These are phyloP conservation scores for Hortiboletus flavorubellus DNA, from an alignment of 768 basidiomycete species.

Conservation along the genomic window DNA sequence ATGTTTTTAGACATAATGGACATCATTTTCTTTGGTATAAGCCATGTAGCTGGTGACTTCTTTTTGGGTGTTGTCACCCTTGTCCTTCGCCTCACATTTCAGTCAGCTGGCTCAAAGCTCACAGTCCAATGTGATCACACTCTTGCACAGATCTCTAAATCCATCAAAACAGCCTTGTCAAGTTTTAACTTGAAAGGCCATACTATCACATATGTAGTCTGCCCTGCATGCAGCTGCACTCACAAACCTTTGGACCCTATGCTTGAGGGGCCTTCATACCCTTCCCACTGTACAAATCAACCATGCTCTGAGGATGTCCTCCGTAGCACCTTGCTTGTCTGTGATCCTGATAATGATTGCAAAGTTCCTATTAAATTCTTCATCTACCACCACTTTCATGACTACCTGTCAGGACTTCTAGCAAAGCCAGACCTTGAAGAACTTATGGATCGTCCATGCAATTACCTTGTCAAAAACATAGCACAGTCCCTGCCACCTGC, in stretches of 20 bases:
- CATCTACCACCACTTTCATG: neutral
- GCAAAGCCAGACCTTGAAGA: slow-evolving; percentile 1
- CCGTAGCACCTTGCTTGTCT: neutral
- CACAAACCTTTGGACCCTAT: too few species aligned
- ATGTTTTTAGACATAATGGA: neutral
- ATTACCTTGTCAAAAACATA: neutral
- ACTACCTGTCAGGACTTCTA: neutral
- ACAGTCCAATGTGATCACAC: neutral
- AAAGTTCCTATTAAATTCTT: neutral
- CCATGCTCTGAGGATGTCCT: too few species aligned
- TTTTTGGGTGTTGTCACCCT: neutral
- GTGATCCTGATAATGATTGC: neutral
- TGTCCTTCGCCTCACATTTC: neutral
- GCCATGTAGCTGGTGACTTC: neutral
- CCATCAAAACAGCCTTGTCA: neutral
- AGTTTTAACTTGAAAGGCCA: neutral
- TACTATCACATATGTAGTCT: neutral
- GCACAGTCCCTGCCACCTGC: neutral
- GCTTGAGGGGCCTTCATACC: too few species aligned
- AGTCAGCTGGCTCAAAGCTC: neutral
- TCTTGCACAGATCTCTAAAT: neutral
- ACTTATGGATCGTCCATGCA: slow-evolving; percentile 9
- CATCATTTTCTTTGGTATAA: neutral
- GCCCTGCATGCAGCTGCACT: too few species aligned
- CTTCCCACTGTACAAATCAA: too few species aligned